phyloP scores from a whole-genome alignment of 2,329 filamentous ascomycete genomes.

The Penicillium occitanis region DNA sequence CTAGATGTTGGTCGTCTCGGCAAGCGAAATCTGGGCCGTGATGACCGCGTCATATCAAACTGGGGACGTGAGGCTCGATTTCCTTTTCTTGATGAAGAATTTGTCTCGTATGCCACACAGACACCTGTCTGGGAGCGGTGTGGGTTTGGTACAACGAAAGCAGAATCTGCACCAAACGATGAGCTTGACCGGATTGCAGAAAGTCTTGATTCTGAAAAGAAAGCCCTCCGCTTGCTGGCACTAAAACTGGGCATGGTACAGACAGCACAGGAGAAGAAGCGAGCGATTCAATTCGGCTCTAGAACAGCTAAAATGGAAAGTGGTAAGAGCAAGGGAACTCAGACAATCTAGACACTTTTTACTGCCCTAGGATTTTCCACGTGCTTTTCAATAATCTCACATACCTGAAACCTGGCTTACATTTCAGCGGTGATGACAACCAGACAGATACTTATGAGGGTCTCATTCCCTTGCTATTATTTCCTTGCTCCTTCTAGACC shows the following conservation, averaged over 20 bases:
- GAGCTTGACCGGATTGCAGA: conserved; percentile 8
- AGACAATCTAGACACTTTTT: conserved; percentile 29
- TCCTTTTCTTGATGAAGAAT: conserved; percentile 82
- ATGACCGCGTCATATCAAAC: conserved; percentile 85
- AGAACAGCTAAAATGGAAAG: conserved; percentile 79
- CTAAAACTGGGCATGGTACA: conserved; percentile 67
- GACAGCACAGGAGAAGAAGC: conserved; percentile 85
- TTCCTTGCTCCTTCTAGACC: background rate
- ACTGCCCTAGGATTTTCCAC: background rate
- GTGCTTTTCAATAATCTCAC: background rate
- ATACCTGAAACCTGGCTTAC: background rate
- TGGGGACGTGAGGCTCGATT: conserved; percentile 89
- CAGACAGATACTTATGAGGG: conserved; percentile 47
- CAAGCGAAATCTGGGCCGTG: conserved; percentile 89
- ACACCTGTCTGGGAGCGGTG: conserved; percentile 81
- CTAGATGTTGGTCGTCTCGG: conserved; percentile 83
- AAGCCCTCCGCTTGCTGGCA: conserved; percentile 74
- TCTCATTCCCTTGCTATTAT: conserved; percentile 17
- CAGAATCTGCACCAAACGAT: conserved; percentile 26
- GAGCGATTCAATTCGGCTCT: conserved; percentile 83
- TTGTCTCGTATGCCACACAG: conserved; percentile 77
- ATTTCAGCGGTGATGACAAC: conserved; percentile 42
- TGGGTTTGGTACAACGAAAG: conserved; percentile 64
- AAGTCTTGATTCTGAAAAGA: conserved; percentile 73
- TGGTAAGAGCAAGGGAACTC: conserved; percentile 66